Evolutionary conservation across 2,329 filamentous ascomycete genomes (phyloP).

Genomic region (Escovopsis sp.): DNA sequence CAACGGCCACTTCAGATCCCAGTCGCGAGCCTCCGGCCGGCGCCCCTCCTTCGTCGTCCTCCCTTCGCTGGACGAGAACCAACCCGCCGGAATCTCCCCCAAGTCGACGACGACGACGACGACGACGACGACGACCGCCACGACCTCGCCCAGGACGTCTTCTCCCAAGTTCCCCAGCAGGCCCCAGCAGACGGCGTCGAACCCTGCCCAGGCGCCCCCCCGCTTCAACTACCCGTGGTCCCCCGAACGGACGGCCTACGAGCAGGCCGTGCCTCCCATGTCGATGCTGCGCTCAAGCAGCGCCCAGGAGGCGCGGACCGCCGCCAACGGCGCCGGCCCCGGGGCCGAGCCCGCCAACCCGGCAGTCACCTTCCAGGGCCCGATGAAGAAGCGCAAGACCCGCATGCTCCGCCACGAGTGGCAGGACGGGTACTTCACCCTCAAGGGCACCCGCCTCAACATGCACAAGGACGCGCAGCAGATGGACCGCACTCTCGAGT

Average conservation of each 20-base stretch:
- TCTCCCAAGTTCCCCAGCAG: conserved; percentile 21
- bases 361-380: conserved; percentile 56
- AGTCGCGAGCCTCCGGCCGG: conserved; percentile 42
- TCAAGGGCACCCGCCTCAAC: conserved; percentile 59
- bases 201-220: conserved; percentile 36
- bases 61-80: conserved; percentile 55
- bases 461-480: conserved; percentile 53
- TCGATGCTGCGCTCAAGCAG: conserved; percentile 11
- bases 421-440: conserved; percentile 82
- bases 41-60: conserved; percentile 56
- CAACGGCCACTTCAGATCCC: conserved; percentile 26
- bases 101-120: conserved; percentile 6
- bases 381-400: conserved; percentile 89
- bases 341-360: too few relatives aligned
- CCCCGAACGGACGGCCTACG: conserved; percentile 29
- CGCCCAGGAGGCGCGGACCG: conserved; percentile 17
- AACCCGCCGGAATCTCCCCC: conserved; percentile 25
- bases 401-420: conserved; percentile 84
- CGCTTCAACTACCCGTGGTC: conserved; percentile 43
- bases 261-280: conserved; percentile 29
- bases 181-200: conserved; percentile 17
- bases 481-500: conserved; percentile 50
- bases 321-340: conserved; percentile 27
- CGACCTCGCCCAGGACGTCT: conserved; percentile 19
- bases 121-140: conserved; percentile 4